Evolutionary conservation across 805 yeast species (phyloP).

Genomic region (Lipomyces orientalis): DNA sequence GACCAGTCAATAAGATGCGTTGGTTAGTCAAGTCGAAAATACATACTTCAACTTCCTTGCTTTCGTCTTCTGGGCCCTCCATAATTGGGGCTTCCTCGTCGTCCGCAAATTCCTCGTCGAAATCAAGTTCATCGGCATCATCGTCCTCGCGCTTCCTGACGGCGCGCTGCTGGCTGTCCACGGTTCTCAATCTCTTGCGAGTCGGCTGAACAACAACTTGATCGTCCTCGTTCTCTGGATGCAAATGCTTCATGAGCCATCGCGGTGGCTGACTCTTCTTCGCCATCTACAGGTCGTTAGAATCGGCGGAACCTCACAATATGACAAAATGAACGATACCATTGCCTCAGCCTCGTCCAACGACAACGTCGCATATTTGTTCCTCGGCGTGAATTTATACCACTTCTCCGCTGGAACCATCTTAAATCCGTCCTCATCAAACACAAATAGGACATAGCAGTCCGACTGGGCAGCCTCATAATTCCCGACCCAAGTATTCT

Average conservation of each 20-base stretch:
- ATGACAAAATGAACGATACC: not conserved
- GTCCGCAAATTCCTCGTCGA: conserved; percentile 96
- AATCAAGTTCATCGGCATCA: conserved; percentile 91
- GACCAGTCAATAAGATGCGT: not conserved
- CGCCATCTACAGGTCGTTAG: conserved; percentile 63
- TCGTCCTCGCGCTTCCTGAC: conserved; percentile 53
- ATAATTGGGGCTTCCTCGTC: conserved; percentile 98
- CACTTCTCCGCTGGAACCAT: conserved; percentile 95
- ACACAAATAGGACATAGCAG: conserved; percentile 80
- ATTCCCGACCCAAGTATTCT: conserved; percentile 92
- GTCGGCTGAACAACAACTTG: conserved; percentile 25
- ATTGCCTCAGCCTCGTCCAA: conserved; percentile 91
- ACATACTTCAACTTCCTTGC: conserved; percentile 75
- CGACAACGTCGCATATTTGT: conserved; percentile 90
- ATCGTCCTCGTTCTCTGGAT: conserved; percentile 40
- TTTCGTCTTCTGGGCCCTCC: conserved; percentile 95
- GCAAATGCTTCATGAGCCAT: conserved; percentile 91
- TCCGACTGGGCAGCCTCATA: conserved; percentile 92
- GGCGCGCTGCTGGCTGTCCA: conserved; percentile 50
- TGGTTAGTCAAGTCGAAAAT: not conserved
- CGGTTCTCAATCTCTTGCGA: conserved; percentile 53
- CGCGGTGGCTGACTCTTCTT: conserved; percentile 78
- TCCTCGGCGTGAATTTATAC: conserved; percentile 90
- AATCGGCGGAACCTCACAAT: not conserved
- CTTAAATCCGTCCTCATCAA: conserved; percentile 86